Percentiles rank a stretch among this genome's conserved stretches.
Evolutionary conservation across 106 monocot species (phyloP).

Genomic region (Posidonia australis): DNA sequence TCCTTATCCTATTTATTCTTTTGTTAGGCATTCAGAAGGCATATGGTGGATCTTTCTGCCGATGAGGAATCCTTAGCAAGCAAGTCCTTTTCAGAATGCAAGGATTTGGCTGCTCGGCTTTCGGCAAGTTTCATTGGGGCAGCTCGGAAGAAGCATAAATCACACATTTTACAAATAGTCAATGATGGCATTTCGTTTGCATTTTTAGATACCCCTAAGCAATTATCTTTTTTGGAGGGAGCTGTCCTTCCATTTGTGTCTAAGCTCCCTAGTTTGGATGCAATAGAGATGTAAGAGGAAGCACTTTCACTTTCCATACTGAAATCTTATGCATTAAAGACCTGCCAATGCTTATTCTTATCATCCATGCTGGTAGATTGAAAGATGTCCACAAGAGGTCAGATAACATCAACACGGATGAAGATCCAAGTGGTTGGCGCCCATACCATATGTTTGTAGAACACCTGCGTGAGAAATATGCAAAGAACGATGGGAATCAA

Average conservation of each 20-base stretch:
- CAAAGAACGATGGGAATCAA: conserved; percentile 62
- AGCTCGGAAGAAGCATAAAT: conserved; percentile 65
- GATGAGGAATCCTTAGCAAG: conserved; percentile 35
- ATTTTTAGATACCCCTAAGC: conserved; percentile 61
- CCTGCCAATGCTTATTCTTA: neutral
- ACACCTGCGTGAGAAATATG: conserved; percentile 55
- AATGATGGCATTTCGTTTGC: conserved; percentile 79
- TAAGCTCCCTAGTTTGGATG: conserved; percentile 56
- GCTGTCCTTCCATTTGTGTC: conserved; percentile 76
- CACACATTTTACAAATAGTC: conserved; percentile 66
- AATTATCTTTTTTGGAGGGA: conserved; percentile 65
- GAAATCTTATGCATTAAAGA: neutral
- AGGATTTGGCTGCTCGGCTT: conserved; percentile 64
- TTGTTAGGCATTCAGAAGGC: conserved; percentile 41
- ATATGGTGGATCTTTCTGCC: conserved; percentile 28
- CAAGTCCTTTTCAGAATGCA: conserved; percentile 55
- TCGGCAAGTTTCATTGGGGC: conserved; percentile 65
- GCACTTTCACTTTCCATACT: neutral
- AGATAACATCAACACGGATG: conserved; percentile 54
- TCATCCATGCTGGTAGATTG: conserved; percentile 30
- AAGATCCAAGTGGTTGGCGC: conserved; percentile 78
- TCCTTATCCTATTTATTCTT: neutral
- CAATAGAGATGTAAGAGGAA: conserved; percentile 56
- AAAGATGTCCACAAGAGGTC: conserved; percentile 73
- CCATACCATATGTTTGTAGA: conserved; percentile 67